A percentile compares a stretch with the other conserved stretches of the same genome.
phyloP scores from a whole-genome alignment of 2,329 filamentous ascomycete species.

The Cladosporium velox region DNA sequence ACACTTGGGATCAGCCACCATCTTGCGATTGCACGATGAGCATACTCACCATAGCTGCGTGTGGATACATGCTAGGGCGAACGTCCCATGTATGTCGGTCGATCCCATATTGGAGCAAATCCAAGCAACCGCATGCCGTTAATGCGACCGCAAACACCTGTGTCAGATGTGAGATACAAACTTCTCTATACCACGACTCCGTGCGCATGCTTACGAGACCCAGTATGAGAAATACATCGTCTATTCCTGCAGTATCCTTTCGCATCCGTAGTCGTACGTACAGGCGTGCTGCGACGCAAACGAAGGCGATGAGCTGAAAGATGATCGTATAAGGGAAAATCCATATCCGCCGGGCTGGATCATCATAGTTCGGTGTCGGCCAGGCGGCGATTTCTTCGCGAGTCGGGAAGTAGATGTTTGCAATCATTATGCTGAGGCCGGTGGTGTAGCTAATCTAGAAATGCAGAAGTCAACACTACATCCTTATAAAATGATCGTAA shows the following conservation, averaged over 20 bases:
- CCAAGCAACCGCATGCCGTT: not conserved
- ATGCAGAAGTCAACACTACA: not conserved
- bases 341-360: not conserved
- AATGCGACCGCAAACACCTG: not conserved
- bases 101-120: not conserved
- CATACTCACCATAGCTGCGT: not conserved
- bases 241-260: not conserved
- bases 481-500: not conserved
- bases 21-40: not conserved
- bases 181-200: not conserved
- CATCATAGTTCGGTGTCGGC: not conserved
- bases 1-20: not conserved
- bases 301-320: not conserved
- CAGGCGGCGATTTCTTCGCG: not conserved
- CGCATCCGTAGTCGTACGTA: not conserved
- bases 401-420: not conserved
- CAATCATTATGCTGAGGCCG: not conserved
- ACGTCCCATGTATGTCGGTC: not conserved
- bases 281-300: not conserved
- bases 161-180: not conserved
- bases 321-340: not conserved
- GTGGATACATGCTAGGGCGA: not conserved
- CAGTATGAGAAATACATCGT: not conserved
- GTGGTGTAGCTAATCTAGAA: not conserved
- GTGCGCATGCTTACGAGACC: not conserved